These are phyloP conservation scores for Metarhizium anisopliae DNA, from an alignment of 2,329 filamentous ascomycete genomes.

Conservation along the genomic window DNA sequence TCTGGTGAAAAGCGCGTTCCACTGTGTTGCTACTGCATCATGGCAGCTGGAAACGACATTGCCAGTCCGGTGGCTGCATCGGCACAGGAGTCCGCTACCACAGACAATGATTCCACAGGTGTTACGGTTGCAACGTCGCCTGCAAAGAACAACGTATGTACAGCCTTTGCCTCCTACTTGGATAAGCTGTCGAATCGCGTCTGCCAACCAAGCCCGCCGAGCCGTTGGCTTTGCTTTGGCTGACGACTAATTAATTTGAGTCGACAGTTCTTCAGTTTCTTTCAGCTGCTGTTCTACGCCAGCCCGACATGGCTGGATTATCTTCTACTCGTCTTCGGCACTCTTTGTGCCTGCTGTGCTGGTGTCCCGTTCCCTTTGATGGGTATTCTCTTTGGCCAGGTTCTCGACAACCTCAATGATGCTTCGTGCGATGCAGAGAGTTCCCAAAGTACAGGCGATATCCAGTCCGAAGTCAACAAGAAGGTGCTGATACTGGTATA, in stretches of 20 bases:
- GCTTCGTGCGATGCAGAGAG: slow-evolving; percentile 38
- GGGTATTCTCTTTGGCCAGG: slow-evolving; percentile 54
- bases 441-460: slow-evolving; percentile 15
- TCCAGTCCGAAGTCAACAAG: slow-evolving; percentile 37
- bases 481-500: slow-evolving; percentile 56
- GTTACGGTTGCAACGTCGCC: neutral
- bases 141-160: neutral
- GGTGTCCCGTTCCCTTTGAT: slow-evolving; percentile 55
- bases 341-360: slow-evolving; percentile 41
- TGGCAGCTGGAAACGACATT: neutral
- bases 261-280: slow-evolving; percentile 20
- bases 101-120: neutral
- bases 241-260: neutral
- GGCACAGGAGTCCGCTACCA: neutral
- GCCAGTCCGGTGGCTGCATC: neutral
- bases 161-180: neutral
- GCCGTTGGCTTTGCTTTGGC: neutral
- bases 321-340: slow-evolving; percentile 31
- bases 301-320: slow-evolving; percentile 34
- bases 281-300: slow-evolving; percentile 36
- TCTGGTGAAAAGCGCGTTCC: neutral
- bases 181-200: neutral
- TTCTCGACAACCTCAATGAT: slow-evolving; percentile 51
- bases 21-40: neutral
- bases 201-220: neutral